Base-by-base conservation (phyloP, 2,329 filamentous ascomycete genomes). In the Pestalotiopsis sp. region DNA sequence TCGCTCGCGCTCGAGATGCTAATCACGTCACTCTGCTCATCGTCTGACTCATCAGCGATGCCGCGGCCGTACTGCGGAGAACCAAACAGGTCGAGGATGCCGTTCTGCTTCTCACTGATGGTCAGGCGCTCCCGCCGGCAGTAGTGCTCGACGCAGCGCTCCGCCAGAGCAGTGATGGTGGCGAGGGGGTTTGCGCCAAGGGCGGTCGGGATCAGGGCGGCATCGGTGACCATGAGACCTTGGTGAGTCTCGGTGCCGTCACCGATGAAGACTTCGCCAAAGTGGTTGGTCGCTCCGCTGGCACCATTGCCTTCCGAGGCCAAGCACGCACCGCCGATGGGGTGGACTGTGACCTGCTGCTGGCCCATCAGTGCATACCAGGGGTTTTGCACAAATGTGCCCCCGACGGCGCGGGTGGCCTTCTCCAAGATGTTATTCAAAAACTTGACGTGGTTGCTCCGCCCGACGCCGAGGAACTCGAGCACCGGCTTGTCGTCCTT, bases 101-200 rank as follows among this genome's bases (percentile, higher is more conserved):
- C 82, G 68, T 87, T 87, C 27, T 79, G 79, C 25, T 82, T 78
- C 2, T 79, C 77, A 68, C 84, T 82, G 65, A 90, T 85, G 5
- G 68, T 70, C 12, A 90, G 80, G 0, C 74, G 73, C 6, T 81
- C 74, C 9, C 79, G 78, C 65, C 78, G 71, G 2, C 84, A 82
- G 64, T 86, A 86, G 5, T 82, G 75, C 65, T 88, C 85, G 6
- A 92, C 84, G 0, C 87, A 87, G 11, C 91, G 82, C 78, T 92
- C 91, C 0, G 91, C 90, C 23, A 93, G 83, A 2, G 91, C 90
- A 0, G 90, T 86, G 71, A 92, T 92, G 1, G 90, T 93, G 1
- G 90, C 91, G 66, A 91, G 85, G 0, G 91, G 90, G 73, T 93
- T 93, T 3, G 89, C 88, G 14, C 90, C 86, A 2, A 92, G 80